Evolutionary conservation across 768 basidiomycete genomes (phyloP), one percentile per base, ranked within the genome.

Genomic region (Phaeotremella fagi): DNA sequence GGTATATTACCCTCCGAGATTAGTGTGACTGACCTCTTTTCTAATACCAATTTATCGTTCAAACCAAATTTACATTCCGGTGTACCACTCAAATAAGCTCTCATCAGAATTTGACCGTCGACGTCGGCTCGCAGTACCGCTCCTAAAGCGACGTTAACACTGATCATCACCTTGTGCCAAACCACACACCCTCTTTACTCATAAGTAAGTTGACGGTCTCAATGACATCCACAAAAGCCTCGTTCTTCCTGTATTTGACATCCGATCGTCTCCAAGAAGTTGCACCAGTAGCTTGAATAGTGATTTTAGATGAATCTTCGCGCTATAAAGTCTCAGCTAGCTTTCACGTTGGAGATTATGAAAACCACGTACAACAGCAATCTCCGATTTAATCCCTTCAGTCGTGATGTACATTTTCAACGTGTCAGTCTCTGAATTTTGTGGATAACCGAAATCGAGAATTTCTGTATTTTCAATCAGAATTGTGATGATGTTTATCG

Each of bases 61-160:
- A 99, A 79, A 12, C 95, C 95, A 61, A 99, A 98, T 74, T 97
- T 97, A 81, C 95, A 98, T 68, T 99, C 95, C 0, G 95, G 95
- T 14, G 88, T 94, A 14, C 95, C 95, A 25, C 90, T 85, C 25
- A 99, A 80, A 73, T 98, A 99, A 4, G 94, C 94, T 11, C 94
- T 83, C 94, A 99, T 97, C 71, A 91, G 82, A 62, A 99, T 94
- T 61, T 97, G 92, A 0, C 94, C 94, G 68, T 97, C 92, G 5
- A 99, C 91, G 60, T 99, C 94, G 6, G 94, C 90, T n/a, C 94
- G 83, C 18, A 99, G 79, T 41, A 88, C 82, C 26, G 83, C 89
- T 23, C 92, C 91, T 92, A 43, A n/a, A n/a, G 9, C 28, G 1
- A 28, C 33, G n/a, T 50, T 16, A 14, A 33, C 3, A 1, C 48